Base-by-base conservation (phyloP, 306 rosid species). In the Cercis canadensis region DNA sequence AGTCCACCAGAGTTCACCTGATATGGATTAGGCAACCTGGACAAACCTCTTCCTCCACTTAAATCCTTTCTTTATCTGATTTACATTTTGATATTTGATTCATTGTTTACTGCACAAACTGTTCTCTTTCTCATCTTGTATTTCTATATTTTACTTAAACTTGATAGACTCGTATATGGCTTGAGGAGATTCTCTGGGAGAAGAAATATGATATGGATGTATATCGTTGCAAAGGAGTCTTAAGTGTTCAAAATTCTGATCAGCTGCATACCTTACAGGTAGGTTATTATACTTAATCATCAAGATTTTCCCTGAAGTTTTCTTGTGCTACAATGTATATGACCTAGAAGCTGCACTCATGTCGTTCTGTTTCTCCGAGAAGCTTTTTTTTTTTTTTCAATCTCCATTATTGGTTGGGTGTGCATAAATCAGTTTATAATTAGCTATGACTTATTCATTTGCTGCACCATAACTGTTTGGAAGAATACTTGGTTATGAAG, bases 151-250 rank as follows among this genome's bases (percentile, higher is more conserved):
- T 57, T 29, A 56, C 52, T n/a, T 13, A 57, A 57, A 63, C 62
- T 56, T 71, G 61, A 53, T 70, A 94, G 98, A 89, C 82, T 41
- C 88, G 92, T 33, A 8, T 74, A 62, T 90, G 97, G 98, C 84
- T 94, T 47, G 98, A 94, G 87, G 97, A 94, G 83, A 86, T 94
- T 79, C 95, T 90, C 50, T 94, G 98, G 98, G 98, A 94, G 45
- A 94, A 89, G 90, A 94, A 94, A 81, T 69, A 77, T 61, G 95
- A 81, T 75, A 87, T 94, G 94, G 96, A 94, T 59, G 92, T 89
- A 24, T 94, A 90, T 75, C 98, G 98, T 49, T 89, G 96, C 85
- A 94, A 90, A 65, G 97, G 98, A 80, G 80, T 94, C 64, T 71
- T 90, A 55, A 84, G 84, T 36, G 39, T 84, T 55, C 77, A 77